Evolutionary conservation across 208 protist species (phyloP), one percentile per base, ranked within the genome.

Genomic region (Naegleria gruberi): DNA sequence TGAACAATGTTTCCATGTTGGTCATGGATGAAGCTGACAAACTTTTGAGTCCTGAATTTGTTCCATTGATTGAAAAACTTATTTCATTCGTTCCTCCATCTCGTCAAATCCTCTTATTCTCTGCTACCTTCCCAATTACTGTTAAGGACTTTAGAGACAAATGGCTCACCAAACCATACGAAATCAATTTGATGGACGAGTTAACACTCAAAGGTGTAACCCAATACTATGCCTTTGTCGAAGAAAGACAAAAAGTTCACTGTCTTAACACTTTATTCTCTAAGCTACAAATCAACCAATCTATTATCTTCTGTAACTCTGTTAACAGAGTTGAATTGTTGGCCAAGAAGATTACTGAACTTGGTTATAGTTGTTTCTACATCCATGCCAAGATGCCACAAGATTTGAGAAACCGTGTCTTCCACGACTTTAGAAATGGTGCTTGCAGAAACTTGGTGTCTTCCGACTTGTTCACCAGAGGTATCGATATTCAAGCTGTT

Each of bases 301-400:
- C 97, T 30, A 99, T 99, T 92, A 99, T 99, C 91, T 99, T 99
- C 94, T 99, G 98, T 94, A 99, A 99, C 94, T 98, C 96, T 93
- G 97, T 99, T 42, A 98, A 99, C 93, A 96, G 99, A 85, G 98
- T 99, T 57, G 98, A 99, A 94, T 94, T 99, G 41, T 95, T 99
- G n/a, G 98, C 98, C 12, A 99, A 99, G 94, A 99, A 99, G 94
- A 99, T 99, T 92, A 99, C 98, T 45, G 97, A 99, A 94, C 94
- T 99, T 74, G 98, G 98, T 41, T 99, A 98, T 95, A 99, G 98
- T 88, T 99, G 98, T 93, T 99, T 98, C 92, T 99, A 98, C 94
- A 99, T 99, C 92, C 99, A 99, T 93, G 97, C 98, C 7, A 99
- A 98, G 91, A 99, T 99, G 98, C 94, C 96, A 87, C 98, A 99